phyloP scores from a whole-genome alignment of 1,139 yeast genomes.

The Blastobotrys buckinghamii region DNA sequence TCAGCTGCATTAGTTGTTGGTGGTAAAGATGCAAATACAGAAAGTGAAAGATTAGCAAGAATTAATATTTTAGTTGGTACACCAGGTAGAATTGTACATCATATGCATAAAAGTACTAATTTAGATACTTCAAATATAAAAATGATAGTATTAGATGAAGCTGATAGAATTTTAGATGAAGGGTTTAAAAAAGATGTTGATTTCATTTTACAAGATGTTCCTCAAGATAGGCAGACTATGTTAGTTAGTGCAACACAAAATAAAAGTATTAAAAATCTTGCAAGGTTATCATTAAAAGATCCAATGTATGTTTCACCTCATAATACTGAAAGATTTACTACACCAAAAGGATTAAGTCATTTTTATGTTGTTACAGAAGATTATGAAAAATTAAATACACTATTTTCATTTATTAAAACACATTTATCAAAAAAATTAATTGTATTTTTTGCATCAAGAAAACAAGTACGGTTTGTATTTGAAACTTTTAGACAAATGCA shows the following conservation, averaged over 20 bases:
- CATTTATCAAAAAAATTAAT: conserved; percentile 81
- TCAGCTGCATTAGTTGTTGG: conserved; percentile 97
- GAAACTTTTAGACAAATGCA: conserved; percentile 88
- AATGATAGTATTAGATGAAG: conserved; percentile 85
- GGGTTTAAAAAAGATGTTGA: conserved; percentile 90
- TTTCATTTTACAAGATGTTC: conserved; percentile 75
- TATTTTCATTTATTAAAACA: conserved; percentile 86
- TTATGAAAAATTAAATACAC: conserved; percentile 74
- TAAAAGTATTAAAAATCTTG: conserved; percentile 79
- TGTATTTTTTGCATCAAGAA: conserved; percentile 87
- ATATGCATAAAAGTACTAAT: conserved; percentile 89
- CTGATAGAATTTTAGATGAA: conserved; percentile 94
- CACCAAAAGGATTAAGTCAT: conserved; percentile 84
- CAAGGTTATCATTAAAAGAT: conserved; percentile 74
- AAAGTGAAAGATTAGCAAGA: conserved; percentile 74
- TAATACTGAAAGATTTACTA: conserved; percentile 43
- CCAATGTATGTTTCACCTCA: conserved; percentile 61
- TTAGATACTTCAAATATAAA: conserved; percentile 76
- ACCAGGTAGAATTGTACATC: conserved; percentile 93
- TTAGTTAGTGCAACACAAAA: conserved; percentile 87
- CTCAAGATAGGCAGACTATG: conserved; percentile 75
- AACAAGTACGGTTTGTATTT: conserved; percentile 90
- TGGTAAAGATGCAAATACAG: conserved; percentile 87
- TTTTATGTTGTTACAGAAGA: conserved; percentile 66
- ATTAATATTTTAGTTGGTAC: conserved; percentile 91